phyloP scores from a whole-genome alignment of 208 protist genomes.

The Acanthamoeba polyphaga region DNA sequence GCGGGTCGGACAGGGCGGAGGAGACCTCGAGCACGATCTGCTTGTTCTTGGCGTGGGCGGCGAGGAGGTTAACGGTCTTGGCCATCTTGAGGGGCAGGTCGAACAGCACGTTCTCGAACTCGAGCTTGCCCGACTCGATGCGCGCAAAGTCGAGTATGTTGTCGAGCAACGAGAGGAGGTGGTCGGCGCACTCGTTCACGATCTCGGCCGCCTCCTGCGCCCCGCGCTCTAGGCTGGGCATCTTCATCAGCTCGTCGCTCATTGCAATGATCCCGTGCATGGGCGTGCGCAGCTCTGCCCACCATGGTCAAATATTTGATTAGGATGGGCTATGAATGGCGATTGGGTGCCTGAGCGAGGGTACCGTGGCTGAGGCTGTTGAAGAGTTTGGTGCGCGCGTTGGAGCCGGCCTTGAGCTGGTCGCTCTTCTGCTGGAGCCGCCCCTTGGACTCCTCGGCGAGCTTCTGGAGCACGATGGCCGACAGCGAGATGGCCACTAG shows the following conservation, averaged over 20 bases:
- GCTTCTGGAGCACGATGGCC: not conserved
- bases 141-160: slow-evolving; percentile 57
- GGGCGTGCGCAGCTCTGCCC: not conserved
- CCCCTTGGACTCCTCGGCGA: not conserved
- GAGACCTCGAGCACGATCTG: not conserved
- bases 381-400: not conserved
- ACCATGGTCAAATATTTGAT: not conserved
- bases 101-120: slow-evolving; percentile 4
- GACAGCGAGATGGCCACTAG: not conserved
- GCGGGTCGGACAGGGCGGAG: not conserved
- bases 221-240: not conserved
- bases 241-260: slow-evolving; percentile 47
- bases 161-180: slow-evolving; percentile 20
- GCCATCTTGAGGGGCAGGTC: not conserved
- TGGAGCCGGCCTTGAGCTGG: slow-evolving; percentile 13
- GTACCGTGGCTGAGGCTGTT: slow-evolving; percentile 21
- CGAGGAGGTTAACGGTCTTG: not conserved
- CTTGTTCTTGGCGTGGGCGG: slow-evolving; percentile 4
- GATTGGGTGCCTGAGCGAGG: no score
- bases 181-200: slow-evolving; percentile 41
- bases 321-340: no score
- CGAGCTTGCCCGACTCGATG: slow-evolving; percentile 42
- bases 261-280: slow-evolving; percentile 53
- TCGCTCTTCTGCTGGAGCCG: slow-evolving; percentile 8
- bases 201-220: not conserved